Base-by-base conservation (phyloP, 371 early-diverging fungal genomes). In the Mortierella sp. region DNA sequence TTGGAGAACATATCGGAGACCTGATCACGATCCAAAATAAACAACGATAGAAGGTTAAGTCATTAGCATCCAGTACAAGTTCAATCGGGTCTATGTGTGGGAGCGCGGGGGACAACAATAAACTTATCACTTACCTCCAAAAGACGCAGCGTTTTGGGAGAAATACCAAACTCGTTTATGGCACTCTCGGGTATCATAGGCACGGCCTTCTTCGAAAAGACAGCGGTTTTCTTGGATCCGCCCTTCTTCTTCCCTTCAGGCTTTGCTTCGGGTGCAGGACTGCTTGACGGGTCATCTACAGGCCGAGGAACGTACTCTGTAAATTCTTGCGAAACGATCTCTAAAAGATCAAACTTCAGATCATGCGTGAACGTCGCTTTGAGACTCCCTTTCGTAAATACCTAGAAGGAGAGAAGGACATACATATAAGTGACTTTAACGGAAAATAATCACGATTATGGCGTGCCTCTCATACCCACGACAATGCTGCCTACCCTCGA, bases 81-180 rank as follows among this genome's bases (percentile, higher is more conserved):
- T 37, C 11, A 9, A 10, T 9, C 24, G 0, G 24, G 67, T 19
- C 24, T 1, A 54, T 34, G 34, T 9, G 24, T 2, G 43, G 21
- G 24, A 67, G 21, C 40, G 0, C 37, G 26, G 51, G 43, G 2
- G 43, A 4, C 31, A 19, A 13, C 24, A 19, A 14, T 26, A 3
- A 31, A 37, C 21, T 16, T 19, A 0, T 13, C 14, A 19, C 64
- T 44, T 73, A 84, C 85, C 76, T 84, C 85, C 71, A 84, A 59
- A 26, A 75, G 19, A n/a, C 74, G 78, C 78, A 81, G 73, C 5
- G 78, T 55, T 26, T 78, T 78, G 37, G 40, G 51, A 0, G 81
- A n/a, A 19, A 84, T 67, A 13, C 85, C 85, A 71, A 72, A 84
- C 54, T 78, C 85, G 37, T 84, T 84, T 14, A 84, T 76, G 37